Base-by-base conservation (phyloP, 2,329 filamentous ascomycete genomes). In the Salinomyces thailandicus region DNA sequence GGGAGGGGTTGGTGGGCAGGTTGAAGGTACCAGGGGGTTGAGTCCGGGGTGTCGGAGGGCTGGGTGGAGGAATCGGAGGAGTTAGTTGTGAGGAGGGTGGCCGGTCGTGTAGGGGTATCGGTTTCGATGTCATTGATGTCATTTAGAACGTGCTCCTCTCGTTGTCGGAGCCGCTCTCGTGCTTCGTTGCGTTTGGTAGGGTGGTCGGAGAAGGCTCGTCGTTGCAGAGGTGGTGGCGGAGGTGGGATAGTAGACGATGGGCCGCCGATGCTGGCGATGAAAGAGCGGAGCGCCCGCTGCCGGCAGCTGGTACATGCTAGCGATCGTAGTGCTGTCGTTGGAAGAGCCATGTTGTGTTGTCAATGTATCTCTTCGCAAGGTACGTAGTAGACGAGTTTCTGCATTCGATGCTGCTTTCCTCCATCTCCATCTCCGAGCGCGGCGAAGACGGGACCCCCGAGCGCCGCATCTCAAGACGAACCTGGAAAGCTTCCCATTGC, bases 1-100 rank as follows among this genome's bases (percentile, higher is more conserved):
- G 62, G 51, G 5, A 46, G 35, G 8, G 51, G 42, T 17, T 53
- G 47, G 13, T 51, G 38, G 42, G 84, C 73, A 47, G 83, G 77
- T 54, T 91, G 78, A 18, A 93, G 75, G 59, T 95, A 96, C 91
- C 91, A 96, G 5, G 84, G 84, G 5, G 77, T 37, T 33, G 12
- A 13, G 18, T 15, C 6, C 8, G 11, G 18, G 36, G 11, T 26
- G 17, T 18, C 18, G 36, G 30, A 2, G 32, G 17, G 31, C 17
- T 18, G 13, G 37, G 14, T 12, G 18, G 28, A 18, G 17, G 6
- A 5, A 11, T 14, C 28, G 31, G 11, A n/a, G 11, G 11, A 9
- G 2, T 9, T 12, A n/a, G 32, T 13, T 6, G 8, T 15, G 22
- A 11, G n/a, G 13, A 9, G 32, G 18, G 14, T n/a, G 8, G 2